Conservation (phyloP, 352 stramenopile species). For the Plasmopara muralis region DNA sequence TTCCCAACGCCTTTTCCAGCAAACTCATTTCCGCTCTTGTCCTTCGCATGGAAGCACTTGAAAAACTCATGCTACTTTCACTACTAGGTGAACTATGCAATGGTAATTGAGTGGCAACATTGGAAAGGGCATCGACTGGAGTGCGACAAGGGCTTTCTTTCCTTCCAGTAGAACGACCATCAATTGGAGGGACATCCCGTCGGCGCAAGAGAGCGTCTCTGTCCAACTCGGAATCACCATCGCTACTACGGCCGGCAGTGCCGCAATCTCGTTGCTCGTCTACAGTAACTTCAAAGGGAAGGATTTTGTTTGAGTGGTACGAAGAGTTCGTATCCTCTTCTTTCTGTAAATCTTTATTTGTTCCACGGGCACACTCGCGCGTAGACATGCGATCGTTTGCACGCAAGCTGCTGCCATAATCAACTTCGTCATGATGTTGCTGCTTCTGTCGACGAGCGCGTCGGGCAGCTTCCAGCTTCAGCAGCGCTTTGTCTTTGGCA, state of each 20-base stretch:
- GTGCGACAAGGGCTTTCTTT: constrained; percentile 5
- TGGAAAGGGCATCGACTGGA: constrained; percentile 7
- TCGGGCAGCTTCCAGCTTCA: constrained; percentile 33
- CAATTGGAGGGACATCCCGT: constrained; percentile 9
- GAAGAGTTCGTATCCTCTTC: background rate
- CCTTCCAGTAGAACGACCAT: constrained; percentile 1
- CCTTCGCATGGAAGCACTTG: constrained; percentile 33
- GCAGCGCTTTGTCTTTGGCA: constrained; percentile 40
- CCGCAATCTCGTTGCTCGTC: background rate
- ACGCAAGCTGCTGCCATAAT: constrained; percentile 18
- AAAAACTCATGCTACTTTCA: constrained; percentile 41
- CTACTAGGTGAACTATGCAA: constrained; percentile 15
- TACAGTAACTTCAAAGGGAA: constrained; percentile 2
- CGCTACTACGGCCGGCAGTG: constrained; percentile 2
- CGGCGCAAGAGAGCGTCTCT: constrained; percentile 3
- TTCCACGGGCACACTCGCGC: constrained; percentile 3
- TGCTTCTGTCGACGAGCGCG: constrained; percentile 25
- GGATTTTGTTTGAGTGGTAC: constrained; percentile 2
- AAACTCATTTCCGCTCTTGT: constrained; percentile 61
- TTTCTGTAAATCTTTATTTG: background rate
- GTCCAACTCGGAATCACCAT: constrained; percentile 8
- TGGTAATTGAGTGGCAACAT: constrained; percentile 3
- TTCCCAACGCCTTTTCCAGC: constrained; percentile 56
- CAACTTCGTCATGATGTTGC: constrained; percentile 20
- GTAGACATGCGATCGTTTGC: constrained; percentile 10